Percentiles rank a stretch among this genome's conserved stretches.
Conservation (phyloP, 768 basidiomycete species). For the Filobasidium wieringae region DNA sequence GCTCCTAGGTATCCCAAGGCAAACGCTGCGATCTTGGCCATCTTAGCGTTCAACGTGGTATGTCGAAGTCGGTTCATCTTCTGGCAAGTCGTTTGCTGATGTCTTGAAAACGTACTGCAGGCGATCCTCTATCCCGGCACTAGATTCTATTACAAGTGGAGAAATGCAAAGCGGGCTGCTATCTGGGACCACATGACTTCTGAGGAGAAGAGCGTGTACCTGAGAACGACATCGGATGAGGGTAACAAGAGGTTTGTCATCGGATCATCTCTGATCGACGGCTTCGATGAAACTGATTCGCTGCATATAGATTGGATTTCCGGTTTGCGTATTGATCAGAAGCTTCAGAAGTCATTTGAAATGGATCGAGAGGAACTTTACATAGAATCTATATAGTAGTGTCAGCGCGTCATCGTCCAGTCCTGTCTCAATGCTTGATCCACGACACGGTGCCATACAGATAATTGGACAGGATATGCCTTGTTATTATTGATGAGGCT, state of each 20-base stretch:
- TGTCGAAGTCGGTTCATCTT: slow-evolving; percentile 1
- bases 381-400: no score
- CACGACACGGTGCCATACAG: no score
- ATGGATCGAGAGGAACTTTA: no score
- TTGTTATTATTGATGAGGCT: no score
- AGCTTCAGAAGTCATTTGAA: no score
- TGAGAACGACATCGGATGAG: slow-evolving; percentile 34
- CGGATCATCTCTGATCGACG: no score
- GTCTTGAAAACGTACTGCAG: not conserved
- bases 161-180: slow-evolving; percentile 25
- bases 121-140: slow-evolving; percentile 28
- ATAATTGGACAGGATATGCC: no score
- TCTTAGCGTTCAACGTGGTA: slow-evolving; percentile 35
- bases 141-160: slow-evolving; percentile 27
- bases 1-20: slow-evolving; percentile 25
- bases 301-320: no score
- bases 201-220: slow-evolving; percentile 31
- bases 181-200: slow-evolving; percentile 30
- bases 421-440: no score
- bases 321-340: not conserved
- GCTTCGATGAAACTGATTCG: no score
- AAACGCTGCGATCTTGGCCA: slow-evolving; percentile 32
- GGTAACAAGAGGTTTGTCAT: slow-evolving; percentile 27
- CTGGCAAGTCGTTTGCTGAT: not conserved
- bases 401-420: no score